These are phyloP conservation scores for Phytophthora hibernalis DNA, from an alignment of 352 stramenopile species.

Conservation along the genomic window DNA sequence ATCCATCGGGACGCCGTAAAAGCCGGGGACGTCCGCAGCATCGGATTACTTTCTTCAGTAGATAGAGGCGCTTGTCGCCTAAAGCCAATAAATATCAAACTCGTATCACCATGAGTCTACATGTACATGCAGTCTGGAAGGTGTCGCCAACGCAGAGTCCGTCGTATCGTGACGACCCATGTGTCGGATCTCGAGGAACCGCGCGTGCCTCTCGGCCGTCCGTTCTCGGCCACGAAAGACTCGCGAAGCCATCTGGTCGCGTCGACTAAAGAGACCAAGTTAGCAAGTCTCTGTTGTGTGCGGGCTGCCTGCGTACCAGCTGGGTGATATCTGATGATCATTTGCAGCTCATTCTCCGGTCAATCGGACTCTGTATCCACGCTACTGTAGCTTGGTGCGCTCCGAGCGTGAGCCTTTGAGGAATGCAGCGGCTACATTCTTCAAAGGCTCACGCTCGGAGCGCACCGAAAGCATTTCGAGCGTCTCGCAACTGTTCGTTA, in stretches of 20 bases:
- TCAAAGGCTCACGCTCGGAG: constrained; percentile 1
- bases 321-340: constrained; percentile 16
- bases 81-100: constrained; percentile 9
- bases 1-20: constrained; percentile 24
- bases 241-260: constrained; percentile 16
- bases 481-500: background rate
- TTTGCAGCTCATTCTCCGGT: constrained; percentile 19
- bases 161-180: background rate
- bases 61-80: background rate
- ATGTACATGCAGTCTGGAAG: constrained; percentile 3
- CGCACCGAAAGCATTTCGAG: constrained; percentile 10
- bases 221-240: constrained; percentile 21
- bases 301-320: constrained; percentile 9
- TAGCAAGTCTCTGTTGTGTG: constrained; percentile 9
- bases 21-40: constrained; percentile 5
- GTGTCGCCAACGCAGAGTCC: background rate
- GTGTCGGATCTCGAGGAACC: background rate
- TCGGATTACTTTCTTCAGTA: constrained; percentile 13
- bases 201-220: constrained; percentile 11
- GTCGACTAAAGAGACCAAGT: constrained; percentile 12
- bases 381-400: too few relatives aligned
- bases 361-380: background rate
- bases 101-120: constrained; percentile 1
- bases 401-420: too few relatives aligned
- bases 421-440: too few relatives aligned